Base-by-base conservation (phyloP, 139 green algal species). In the Pleodorina starrii region DNA sequence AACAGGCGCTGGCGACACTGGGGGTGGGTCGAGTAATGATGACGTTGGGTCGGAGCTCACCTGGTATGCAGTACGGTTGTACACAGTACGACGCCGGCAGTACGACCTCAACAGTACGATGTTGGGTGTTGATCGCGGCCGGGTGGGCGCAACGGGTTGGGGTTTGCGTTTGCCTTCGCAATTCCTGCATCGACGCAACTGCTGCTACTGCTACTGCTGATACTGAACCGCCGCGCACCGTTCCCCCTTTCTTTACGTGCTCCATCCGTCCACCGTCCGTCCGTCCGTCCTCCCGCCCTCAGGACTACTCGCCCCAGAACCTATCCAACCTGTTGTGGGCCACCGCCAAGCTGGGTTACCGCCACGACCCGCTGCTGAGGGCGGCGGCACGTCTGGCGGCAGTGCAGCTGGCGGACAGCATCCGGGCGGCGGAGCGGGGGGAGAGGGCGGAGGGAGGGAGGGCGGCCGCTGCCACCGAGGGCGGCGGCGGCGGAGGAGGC, bases 311-410 rank as follows among this genome's bases (percentile, higher is more conserved):
- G 6, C 40, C 86, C 23, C 94, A 96, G 93, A 94, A 94, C 40
- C 82, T 96, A n/a, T 88, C 73, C 84, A 96, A 96, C 88, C 91
- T 94, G 48, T 29, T 94, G 29, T 96, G 94, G 94, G 93, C 89
- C 2, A 79, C 92, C 32, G 89, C 77, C 85, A 96, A 96, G 46
- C 46, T 91, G 44, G 43, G 63, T 0, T 27, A 72, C n/a, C 89
- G 90, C 48, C 91, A 86, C 79, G 79, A 86, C 25, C 25, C 38
- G 25, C 57, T 86, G 25, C 54, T 86, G 38, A 0, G 27, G 10
- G 54, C 79, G 5, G 79, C 79, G 27, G 79, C 79, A 2, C 1
- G 4, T 11, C 79, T n/a, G 57, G 79, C 57, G 2, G 79, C 79
- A 11, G 6, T 2, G 32, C 84, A 40, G 76, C 87, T 66, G 91